Evolutionary conservation across 2,329 filamentous ascomycete species (phyloP).

Genomic region (Epichloe scottii): DNA sequence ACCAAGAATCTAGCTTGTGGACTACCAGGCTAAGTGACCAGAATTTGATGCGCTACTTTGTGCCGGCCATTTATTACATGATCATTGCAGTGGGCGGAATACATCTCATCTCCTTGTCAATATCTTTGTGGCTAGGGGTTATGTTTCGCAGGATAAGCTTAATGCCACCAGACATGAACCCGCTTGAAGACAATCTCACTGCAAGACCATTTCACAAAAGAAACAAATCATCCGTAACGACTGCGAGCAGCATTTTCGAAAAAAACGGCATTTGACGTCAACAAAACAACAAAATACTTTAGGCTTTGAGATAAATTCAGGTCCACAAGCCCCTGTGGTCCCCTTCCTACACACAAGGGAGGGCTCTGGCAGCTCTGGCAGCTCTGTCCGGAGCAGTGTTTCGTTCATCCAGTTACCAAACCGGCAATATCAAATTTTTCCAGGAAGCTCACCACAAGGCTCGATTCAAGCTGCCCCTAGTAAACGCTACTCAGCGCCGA

Average conservation of each 20-base stretch:
- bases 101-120: conserved; percentile 55
- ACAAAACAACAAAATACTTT: conserved; percentile 23
- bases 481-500: conserved; percentile 33
- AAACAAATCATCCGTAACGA: conserved; percentile 49
- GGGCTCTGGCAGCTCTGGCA: conserved; percentile 36
- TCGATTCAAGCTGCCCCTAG: conserved; percentile 31
- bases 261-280: conserved; percentile 47
- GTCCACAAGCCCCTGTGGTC: conserved; percentile 42
- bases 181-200: conserved; percentile 75
- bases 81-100: conserved; percentile 52
- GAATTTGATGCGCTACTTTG: conserved; percentile 43
- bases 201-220: conserved; percentile 60
- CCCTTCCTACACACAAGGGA: conserved; percentile 72
- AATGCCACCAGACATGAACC: conserved; percentile 91
- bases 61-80: conserved; percentile 55
- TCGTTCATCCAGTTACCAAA: conserved; percentile 43
- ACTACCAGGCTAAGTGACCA: conserved; percentile 50
- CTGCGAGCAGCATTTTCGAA: conserved; percentile 27
- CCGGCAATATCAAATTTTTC: conserved; percentile 40
- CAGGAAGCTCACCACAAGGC: conserved; percentile 30
- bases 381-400: conserved; percentile 38
- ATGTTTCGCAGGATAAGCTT: conserved; percentile 72
- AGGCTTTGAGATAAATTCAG: conserved; percentile 31
- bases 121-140: conserved; percentile 64
- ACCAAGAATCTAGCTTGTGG: conserved; percentile 43